Evolutionary conservation across 208 protist genomes (phyloP).

Genomic region (Leishmania major): DNA sequence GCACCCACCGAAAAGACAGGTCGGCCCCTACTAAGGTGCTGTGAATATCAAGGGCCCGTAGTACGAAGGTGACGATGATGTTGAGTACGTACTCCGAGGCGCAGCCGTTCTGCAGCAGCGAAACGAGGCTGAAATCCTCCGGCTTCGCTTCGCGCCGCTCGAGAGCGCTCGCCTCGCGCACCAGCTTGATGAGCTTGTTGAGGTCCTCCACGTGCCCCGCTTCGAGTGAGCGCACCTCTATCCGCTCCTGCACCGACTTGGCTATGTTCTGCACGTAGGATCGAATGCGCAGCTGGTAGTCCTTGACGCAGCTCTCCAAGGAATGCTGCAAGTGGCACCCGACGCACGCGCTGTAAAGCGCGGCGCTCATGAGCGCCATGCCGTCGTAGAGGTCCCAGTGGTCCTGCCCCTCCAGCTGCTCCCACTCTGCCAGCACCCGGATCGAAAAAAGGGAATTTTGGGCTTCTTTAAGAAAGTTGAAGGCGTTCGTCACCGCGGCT

Average conservation of each 20-base stretch:
- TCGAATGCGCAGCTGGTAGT: slow-evolving; percentile 25
- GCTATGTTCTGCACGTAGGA: slow-evolving; percentile 26
- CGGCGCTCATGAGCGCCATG: slow-evolving; percentile 45
- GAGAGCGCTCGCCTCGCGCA: slow-evolving; percentile 26
- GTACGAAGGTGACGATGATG: slow-evolving; percentile 36
- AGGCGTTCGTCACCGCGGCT: slow-evolving; percentile 35
- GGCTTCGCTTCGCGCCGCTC: slow-evolving; percentile 30
- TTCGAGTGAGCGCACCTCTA: slow-evolving; percentile 15
- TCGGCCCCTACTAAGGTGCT: slow-evolving; percentile 49
- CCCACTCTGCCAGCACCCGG: slow-evolving; percentile 53
- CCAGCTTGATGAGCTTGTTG: slow-evolving; percentile 13
- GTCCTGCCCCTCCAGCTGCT: slow-evolving; percentile 23
- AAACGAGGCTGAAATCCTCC: slow-evolving; percentile 50
- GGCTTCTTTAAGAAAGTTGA: slow-evolving; percentile 58
- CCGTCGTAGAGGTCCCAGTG: slow-evolving; percentile 47
- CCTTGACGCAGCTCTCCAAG: slow-evolving; percentile 17
- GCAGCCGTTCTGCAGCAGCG: slow-evolving; percentile 25
- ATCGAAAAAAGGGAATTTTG: slow-evolving; percentile 39
- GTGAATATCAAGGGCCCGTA: slow-evolving; percentile 28
- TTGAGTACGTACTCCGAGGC: slow-evolving; percentile 59
- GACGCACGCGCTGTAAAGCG: slow-evolving; percentile 27
- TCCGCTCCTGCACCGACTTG: slow-evolving; percentile 8
- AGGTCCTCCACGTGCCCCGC: slow-evolving; percentile 8
- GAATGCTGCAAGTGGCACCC: slow-evolving; percentile 2
- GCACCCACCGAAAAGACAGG: slow-evolving; percentile 46